Base-by-base conservation (phyloP, 176 grass and related monocot genomes). In the Typha latifolia region DNA sequence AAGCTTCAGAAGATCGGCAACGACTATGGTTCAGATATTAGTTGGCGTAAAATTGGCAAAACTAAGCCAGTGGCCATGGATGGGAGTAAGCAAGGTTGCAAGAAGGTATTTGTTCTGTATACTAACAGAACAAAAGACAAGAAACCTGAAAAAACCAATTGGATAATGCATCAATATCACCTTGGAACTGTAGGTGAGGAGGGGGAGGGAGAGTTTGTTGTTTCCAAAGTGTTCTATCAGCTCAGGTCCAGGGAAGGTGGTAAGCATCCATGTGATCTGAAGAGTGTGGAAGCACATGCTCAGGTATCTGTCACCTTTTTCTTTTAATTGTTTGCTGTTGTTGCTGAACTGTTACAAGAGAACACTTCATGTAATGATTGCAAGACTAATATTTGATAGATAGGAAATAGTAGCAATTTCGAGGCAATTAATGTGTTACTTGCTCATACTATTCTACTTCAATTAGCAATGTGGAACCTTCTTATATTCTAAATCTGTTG, bases 161-260 rank as follows among this genome's bases (percentile, higher is more conserved):
- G 93, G 88, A 59, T 80, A 22, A 64, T 91, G 66, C 74, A 91
- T 81, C 88, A 71, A 70, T 96, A 86, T 77, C 63, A 70, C 78
- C 72, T 85, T 0, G 68, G 69, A 55, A 75, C 52, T 49, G 77
- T 29, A 24, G 65, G 75, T 53, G 69, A 77, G 47, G 80, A 77
- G 47, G 78, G 71, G 18, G 67, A 85, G 9, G 68, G 18, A 32
- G 93, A 82, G 68, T 24, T 89, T 69, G 82, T 91, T 48, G 72
- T 91, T 70, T 96, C 82, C 10, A 96, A 96, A 56, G 49, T 96
- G 64, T 91, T 91, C 27, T 52, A 49, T 67, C 49, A 70, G 27
- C 64, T 61, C 31, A 57, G 67, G 23, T 81, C 64, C 12, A 15
- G 15, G 4, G 12, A 56, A 11, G 24, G 2, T 20, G 20, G 56